Base-by-base conservation (phyloP, 257 asterid species). In the Salvia splendens region DNA sequence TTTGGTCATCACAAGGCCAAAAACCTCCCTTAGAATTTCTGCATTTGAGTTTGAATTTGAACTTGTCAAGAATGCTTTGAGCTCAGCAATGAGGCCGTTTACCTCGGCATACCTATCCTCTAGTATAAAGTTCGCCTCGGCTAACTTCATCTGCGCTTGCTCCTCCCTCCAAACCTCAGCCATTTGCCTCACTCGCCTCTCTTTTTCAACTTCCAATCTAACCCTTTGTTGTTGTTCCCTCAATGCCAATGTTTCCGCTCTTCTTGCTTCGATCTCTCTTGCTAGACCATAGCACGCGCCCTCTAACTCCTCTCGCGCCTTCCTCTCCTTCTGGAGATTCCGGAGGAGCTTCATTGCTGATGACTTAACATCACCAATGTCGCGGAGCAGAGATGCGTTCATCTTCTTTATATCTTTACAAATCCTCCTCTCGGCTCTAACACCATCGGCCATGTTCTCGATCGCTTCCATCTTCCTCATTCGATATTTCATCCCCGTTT, bases 101-200 rank as follows among this genome's bases (percentile, higher is more conserved):
- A 85, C 75, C 63, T 78, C 69, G 36, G 33, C 14, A 30, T 66
- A 81, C 56, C 83, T 85, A 28, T 83, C 74, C 78, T 87, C 89
- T 48, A 81, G 70, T 14, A 81, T 52, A 60, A 85, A 51, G 43
- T 75, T 81, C 0, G 88, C 95, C 71, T 87, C 84, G 30, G 63
- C 67, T 41, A 87, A 33, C 80, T 80, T 85, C 86, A 75, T 78
- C 38, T 80, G 88, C 17, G 80, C 78, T 0, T 75, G 80, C 51
- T 83, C 92, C 69, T 85, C 92, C 5, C 81, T 77, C 95, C 84
- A 81, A 62, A 80, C 83, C 84, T 83, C 92, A 16, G 84, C 78
- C 38, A 83, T 1, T 51, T 82, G 89, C 68, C 73, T 69, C 84
- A 87, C 78, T 49, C 33, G 78, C 51, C 88, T 80, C 70, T 83